Conservation (phyloP, 1,284 basidiomycete genomes). For the Ustilago curta region DNA sequence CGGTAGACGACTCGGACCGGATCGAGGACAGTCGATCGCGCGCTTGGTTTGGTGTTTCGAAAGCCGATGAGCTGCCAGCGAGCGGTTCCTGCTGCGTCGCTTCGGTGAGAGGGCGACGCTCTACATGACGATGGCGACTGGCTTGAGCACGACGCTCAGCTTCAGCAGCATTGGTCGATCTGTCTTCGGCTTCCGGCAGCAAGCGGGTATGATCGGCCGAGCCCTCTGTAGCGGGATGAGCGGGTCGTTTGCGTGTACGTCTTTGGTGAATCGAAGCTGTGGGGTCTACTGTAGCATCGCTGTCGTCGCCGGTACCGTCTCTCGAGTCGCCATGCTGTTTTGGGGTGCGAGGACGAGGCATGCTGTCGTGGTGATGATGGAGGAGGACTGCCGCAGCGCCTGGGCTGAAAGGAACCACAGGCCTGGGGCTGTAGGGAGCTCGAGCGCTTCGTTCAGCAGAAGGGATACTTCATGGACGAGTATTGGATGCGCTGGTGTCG, state of each 20-base stretch:
- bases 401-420: neutral
- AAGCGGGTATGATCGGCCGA: conserved; percentile 18
- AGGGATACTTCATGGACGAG: conserved; percentile 2
- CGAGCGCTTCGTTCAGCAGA: neutral
- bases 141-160: conserved; percentile 6
- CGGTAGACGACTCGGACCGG: conserved; percentile 11
- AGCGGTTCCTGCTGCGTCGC: neutral
- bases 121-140: conserved; percentile 6
- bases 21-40: conserved; percentile 22
- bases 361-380: neutral
- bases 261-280: conserved; percentile 12
- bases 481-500: neutral
- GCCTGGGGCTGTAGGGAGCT: conserved; percentile 1
- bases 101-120: conserved; percentile 7
- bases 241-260: conserved; percentile 38
- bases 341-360: conserved; percentile 23
- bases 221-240: conserved; percentile 19
- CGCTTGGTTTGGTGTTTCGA: conserved; percentile 24
- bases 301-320: conserved; percentile 29
- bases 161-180: neutral
- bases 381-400: conserved; percentile 5
- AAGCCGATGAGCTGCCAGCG: conserved; percentile 4
- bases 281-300: conserved; percentile 23
- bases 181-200: neutral
- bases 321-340: conserved; percentile 15